These are phyloP conservation scores for Polytolypa hystricis DNA, from an alignment of 2,329 filamentous ascomycete species.

Conservation along the genomic window DNA sequence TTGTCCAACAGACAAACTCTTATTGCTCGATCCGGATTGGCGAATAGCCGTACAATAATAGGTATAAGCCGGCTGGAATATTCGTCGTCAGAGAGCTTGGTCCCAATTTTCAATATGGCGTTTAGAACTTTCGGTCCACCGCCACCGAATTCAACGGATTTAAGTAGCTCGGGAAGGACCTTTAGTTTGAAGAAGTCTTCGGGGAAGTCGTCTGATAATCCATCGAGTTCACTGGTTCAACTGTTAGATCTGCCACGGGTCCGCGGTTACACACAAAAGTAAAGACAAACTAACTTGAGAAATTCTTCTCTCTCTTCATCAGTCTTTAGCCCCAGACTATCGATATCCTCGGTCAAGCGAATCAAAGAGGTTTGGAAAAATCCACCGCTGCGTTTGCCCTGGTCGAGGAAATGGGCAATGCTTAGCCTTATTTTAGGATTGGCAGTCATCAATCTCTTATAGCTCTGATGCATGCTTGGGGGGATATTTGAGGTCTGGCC, in stretches of 20 bases:
- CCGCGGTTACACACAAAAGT: too few species aligned
- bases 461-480: slow-evolving; percentile 77
- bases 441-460: slow-evolving; percentile 76
- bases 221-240: slow-evolving; percentile 59
- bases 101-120: slow-evolving; percentile 81
- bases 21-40: slow-evolving; percentile 82
- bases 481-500: slow-evolving; percentile 80
- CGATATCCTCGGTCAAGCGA: slow-evolving; percentile 81
- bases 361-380: slow-evolving; percentile 94
- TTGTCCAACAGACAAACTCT: slow-evolving; percentile 85
- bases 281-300: slow-evolving; percentile 46
- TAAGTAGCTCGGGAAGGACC: slow-evolving; percentile 86
- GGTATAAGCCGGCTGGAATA: slow-evolving; percentile 77
- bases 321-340: slow-evolving; percentile 80
- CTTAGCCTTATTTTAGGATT: slow-evolving; percentile 84
- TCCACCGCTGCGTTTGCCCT: slow-evolving; percentile 66
- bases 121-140: slow-evolving; percentile 84
- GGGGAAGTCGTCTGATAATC: slow-evolving; percentile 84
- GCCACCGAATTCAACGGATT: slow-evolving; percentile 96
- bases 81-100: slow-evolving; percentile 79
- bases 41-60: slow-evolving; percentile 75
- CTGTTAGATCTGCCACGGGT: too few species aligned
- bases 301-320: slow-evolving; percentile 77
- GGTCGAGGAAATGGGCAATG: slow-evolving; percentile 76
- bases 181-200: slow-evolving; percentile 99